Evolutionary conservation across 2,329 filamentous ascomycete species (phyloP), one percentile per base, ranked within the genome.

Genomic region (Mariannaea sp.): DNA sequence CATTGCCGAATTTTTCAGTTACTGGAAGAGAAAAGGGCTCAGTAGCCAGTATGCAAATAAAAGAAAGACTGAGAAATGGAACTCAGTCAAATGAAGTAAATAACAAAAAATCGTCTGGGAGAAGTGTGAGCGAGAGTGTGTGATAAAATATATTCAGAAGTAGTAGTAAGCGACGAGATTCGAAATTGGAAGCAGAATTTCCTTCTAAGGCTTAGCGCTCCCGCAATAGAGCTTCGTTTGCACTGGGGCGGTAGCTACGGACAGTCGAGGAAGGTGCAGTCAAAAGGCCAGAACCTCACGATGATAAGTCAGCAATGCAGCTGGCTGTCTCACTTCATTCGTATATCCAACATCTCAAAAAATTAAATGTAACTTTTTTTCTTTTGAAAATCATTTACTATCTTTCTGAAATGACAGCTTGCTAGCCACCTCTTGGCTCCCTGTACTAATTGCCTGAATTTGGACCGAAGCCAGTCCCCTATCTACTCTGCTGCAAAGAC

Each of bases 1-100:
- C 77, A 81, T 77, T 47, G 57, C 68, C 68, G 27, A 46, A 26
- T 32, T 39, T 16, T 13, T 4, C 12, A 4, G 6, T 2, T 14
- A 24, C 5, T 9, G 9, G 4, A 8, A 26, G 16, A 30, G 22
- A 19, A 27, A 2, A 30, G 13, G 20, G 33, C 13, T 16, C 30
- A 14, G 13, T n/a, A 6, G 12, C 16, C n/a, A n/a, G n/a, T n/a
- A n/a, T n/a, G n/a, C n/a, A n/a, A n/a, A 9, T 8, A 16, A 26
- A 2, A 20, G 12, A 32, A 20, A 19, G 20, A 19, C 8, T n/a
- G 39, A 26, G 14, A 44, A 32, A 26, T 14, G 26, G 35, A 29
- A n/a, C n/a, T n/a, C n/a, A n/a, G n/a, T n/a, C n/a, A n/a, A n/a
- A n/a, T n/a, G n/a, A n/a, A n/a, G n/a, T n/a, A n/a, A n/a, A n/a